Conservation (phyloP, 2,329 filamentous ascomycete genomes). For the Thermomyces lanuginosus region DNA sequence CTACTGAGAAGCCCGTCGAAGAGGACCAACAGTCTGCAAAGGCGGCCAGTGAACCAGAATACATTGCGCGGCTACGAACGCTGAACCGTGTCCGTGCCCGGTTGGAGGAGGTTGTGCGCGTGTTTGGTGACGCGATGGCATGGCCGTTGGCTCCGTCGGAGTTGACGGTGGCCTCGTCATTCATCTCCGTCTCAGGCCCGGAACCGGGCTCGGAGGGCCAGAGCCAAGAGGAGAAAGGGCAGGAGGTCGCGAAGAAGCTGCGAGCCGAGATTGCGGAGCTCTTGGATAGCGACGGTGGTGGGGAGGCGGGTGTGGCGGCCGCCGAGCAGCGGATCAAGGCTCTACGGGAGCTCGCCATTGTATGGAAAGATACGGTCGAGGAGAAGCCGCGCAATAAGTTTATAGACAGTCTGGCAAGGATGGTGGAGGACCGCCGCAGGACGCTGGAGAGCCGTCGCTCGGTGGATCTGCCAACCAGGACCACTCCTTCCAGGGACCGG, state of each 20-base stretch:
- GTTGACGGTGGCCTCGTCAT: constrained; percentile 64
- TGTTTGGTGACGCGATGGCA: constrained; percentile 89
- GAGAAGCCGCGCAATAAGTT: constrained; percentile 71
- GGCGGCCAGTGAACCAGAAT: constrained; percentile 38
- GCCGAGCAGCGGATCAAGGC: constrained; percentile 60
- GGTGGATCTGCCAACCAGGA: constrained; percentile 11
- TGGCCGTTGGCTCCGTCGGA: constrained; percentile 86
- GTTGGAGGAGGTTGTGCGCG: constrained; percentile 78
- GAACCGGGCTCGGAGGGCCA: constrained; percentile 50
- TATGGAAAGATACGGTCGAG: constrained; percentile 94
- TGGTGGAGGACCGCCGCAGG: constrained; percentile 58
- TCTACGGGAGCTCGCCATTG: constrained; percentile 55
- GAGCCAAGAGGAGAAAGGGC: constrained; percentile 71
- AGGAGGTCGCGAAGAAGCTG: constrained; percentile 53
- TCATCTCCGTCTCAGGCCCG: constrained; percentile 78
- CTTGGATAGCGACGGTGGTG: constrained; percentile 42
- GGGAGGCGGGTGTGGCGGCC: constrained; percentile 47
- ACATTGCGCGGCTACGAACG: constrained; percentile 64
- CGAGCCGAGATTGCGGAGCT: constrained; percentile 54
- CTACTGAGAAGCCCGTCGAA: constrained; percentile 3
- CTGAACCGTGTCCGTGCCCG: constrained; percentile 65
- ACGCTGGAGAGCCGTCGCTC: constrained; percentile 26
- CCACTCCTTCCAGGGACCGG: constrained; percentile 13
- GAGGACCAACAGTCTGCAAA: constrained; percentile 1
- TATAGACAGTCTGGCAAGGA: constrained; percentile 62